Base-by-base conservation (phyloP, 306 rosid genomes). In the Lathyrus sativus region DNA sequence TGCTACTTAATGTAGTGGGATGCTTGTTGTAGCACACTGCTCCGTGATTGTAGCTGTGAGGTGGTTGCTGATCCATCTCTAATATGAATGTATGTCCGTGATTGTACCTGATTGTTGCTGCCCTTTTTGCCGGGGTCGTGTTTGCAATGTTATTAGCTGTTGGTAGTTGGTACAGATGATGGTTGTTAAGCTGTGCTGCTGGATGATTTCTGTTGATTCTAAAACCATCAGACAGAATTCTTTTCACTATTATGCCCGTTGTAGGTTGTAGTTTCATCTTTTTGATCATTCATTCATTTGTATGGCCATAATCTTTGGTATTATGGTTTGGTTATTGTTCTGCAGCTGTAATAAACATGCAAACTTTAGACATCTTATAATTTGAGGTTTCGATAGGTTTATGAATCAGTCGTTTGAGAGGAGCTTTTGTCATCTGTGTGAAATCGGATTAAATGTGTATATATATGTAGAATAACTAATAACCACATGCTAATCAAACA, bases 1-100 rank as follows among this genome's bases (percentile, higher is more conserved):
- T 79, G 83, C 77, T 76, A 75, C 80, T 85, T 70, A 71, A 80
- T 82, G 88, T 76, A 77, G 83, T 80, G 84, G 74, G 84, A 79
- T 62, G 70, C 31, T 54, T 71, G 72, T 71, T 85, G 84, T 75
- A 78, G 76, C 82, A 76, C 75, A 57, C 43, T 75, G 76, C 77
- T 53, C 84, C 72, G 28, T 75, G 85, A 74, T 70, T 44, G 78
- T 78, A 43, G 89, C 82, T 76, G 86, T 83, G 87, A 68, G 72
- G 76, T 75, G 83, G 86, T 81, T 64, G 89, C 92, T 62, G 87
- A 77, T 71, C 76, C 77, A 46, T 72, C 63, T 80, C 70, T 78
- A 66, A 72, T 74, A 42, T 74, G 85, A 66, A 76, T 68, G 65
- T 75, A 66, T 62, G 85, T 69, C 72, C 79, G 82, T 64, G 84